Base-by-base conservation (phyloP, 768 basidiomycete genomes). In the Pisolithus marmoratus region DNA sequence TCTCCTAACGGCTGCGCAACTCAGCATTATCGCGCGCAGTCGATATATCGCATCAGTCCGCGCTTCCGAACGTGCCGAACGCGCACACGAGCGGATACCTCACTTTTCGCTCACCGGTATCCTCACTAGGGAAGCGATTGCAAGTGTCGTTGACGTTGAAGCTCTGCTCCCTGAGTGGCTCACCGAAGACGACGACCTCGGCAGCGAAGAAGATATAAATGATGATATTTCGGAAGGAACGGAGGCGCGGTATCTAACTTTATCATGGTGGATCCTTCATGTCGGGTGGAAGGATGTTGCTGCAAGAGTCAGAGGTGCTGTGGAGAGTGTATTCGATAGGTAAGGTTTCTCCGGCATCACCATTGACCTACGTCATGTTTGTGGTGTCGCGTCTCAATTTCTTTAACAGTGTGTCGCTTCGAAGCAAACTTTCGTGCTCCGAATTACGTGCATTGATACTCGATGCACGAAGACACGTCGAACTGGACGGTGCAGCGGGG, bases 241-340 rank as follows among this genome's bases (percentile, higher is more conserved):
- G 5, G 92, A 94, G 66, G 74, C 81, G 54, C 81, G 84, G 62
- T 97, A 83, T 63, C 71, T 96, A 46, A 91, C 88, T 0, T 78
- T 94, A 59, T 89, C 84, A 37, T 97, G 93, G 92, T 95, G 93
- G 92, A 73, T 95, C 9, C 61, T 95, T 50, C 85, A 96, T 62
- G 86, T 92, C 4, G 93, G 94, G 0, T 95, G 94, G 93, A 88
- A 85, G 58, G 85, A 86, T 52, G 77, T 97, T 0, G 83, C 80
- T 0, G 82, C 83, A 56, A 73, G 89, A 37, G 87, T 94, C 0
- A 70, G 84, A 58, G 70, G 77, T 31, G 86, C 80, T 0, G 90
- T 94, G 0, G 85, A 90, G 60, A 85, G 85, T 52, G 90, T 89
- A 0, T 90, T 96, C 52, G 85, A 90, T 49, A 81, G 82, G 94